A percentile compares a stretch with the other conserved stretches of the same genome.
Evolutionary conservation across 176 grass and related monocot species (phyloP).

Genomic region (Panicum miliaceum): DNA sequence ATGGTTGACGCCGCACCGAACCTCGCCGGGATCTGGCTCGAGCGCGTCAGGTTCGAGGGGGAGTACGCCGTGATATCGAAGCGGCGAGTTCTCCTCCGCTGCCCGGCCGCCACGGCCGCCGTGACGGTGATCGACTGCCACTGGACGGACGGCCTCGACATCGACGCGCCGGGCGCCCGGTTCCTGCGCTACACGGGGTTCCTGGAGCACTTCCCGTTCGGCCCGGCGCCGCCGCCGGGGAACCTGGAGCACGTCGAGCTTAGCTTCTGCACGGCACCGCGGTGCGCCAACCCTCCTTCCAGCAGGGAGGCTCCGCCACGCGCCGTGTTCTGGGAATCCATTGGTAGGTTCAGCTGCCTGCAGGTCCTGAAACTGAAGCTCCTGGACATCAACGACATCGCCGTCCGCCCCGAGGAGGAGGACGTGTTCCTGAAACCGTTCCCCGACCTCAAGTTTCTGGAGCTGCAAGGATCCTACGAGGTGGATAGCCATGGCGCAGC

Average conservation of each 20-base stretch:
- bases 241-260: neutral
- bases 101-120: neutral
- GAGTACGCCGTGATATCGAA: neutral
- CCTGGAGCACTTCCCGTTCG: constrained; percentile 5
- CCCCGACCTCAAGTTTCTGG: neutral
- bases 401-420: neutral
- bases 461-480: neutral
- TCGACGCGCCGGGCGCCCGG: neutral
- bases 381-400: neutral
- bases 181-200: neutral
- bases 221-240: neutral
- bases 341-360: neutral
- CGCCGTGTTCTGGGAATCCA: neutral
- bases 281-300: neutral
- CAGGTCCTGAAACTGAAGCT: neutral
- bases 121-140: neutral
- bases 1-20: neutral
- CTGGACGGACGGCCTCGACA: neutral
- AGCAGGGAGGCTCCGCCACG: too few species aligned
- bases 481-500: neutral
- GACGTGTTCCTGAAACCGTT: neutral
- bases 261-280: neutral
- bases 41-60: neutral
- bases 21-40: neutral
- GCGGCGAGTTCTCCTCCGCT: neutral